A percentile compares a stretch with the other conserved stretches of the same genome.
phyloP scores from a whole-genome alignment of 805 yeast species.

The Isabelozyma gotoi region DNA sequence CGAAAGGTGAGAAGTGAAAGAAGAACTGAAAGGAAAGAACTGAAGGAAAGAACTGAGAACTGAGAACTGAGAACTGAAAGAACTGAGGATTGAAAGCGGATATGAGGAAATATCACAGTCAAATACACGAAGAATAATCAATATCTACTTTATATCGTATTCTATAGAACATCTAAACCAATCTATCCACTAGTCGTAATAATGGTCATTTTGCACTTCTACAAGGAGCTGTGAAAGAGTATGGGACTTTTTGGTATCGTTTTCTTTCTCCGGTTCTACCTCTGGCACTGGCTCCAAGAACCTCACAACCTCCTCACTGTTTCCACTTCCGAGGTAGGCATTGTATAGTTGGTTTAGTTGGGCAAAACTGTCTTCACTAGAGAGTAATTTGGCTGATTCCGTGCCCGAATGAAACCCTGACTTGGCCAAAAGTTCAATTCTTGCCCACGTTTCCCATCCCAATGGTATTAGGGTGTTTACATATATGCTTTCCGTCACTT shows the following conservation, averaged over 20 bases:
- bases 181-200: background rate
- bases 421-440: slow-evolving; percentile 39
- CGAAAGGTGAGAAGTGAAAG: slow-evolving; percentile 1
- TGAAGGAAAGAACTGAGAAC: too few species aligned
- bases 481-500: slow-evolving; percentile 3
- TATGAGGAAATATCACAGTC: too few species aligned
- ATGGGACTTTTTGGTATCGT: background rate
- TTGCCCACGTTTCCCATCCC: slow-evolving; percentile 53
- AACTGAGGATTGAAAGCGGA: too few species aligned
- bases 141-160: too few species aligned
- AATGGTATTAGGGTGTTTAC: slow-evolving; percentile 38
- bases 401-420: slow-evolving; percentile 16
- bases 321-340: slow-evolving; percentile 4
- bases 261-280: background rate
- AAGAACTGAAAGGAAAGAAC: slow-evolving; percentile 2
- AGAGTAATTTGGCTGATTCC: slow-evolving; percentile 6
- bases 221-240: background rate
- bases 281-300: background rate
- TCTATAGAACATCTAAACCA: too few species aligned
- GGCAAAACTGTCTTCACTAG: slow-evolving; percentile 14
- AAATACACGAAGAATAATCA: too few species aligned
- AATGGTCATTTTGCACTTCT: background rate
- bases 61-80: too few species aligned
- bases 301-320: background rate
- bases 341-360: slow-evolving; percentile 15